Conservation (phyloP, 495 filamentous ascomycete species). For the Monascus purpureus region DNA sequence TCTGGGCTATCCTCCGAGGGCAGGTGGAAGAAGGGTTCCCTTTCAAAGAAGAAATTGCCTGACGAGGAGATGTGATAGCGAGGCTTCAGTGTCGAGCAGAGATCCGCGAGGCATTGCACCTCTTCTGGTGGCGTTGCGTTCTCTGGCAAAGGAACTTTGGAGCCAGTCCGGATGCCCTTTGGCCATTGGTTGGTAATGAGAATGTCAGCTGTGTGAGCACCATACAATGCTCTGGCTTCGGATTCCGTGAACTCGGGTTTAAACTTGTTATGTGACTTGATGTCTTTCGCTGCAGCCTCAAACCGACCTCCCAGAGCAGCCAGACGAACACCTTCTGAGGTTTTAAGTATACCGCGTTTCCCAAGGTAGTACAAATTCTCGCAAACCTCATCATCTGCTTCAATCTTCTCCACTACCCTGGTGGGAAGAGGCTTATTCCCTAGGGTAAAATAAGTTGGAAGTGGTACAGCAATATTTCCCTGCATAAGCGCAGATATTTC, state of each 20-base stretch:
- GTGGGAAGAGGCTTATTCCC: conserved; percentile 54
- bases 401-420: conserved; percentile 53
- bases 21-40: conserved; percentile 80
- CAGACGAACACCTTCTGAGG: conserved; percentile 76
- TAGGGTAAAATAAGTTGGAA: conserved; percentile 79
- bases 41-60: conserved; percentile 60
- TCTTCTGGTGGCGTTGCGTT: conserved; percentile 24
- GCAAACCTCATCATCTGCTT: conserved; percentile 69
- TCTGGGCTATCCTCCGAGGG: conserved; percentile 38
- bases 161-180: conserved; percentile 45
- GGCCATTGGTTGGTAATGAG: conserved; percentile 83
- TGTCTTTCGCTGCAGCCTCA: conserved; percentile 34
- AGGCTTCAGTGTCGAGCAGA: conserved; percentile 64
- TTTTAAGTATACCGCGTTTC: conserved; percentile 73
- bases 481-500: conserved; percentile 50
- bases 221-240: conserved; percentile 62
- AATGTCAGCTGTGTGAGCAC: conserved; percentile 67
- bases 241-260: conserved; percentile 54
- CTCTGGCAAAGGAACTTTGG: conserved; percentile 39
- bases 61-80: conserved; percentile 77
- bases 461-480: conserved; percentile 54
- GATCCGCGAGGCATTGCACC: conserved; percentile 50
- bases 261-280: conserved; percentile 44
- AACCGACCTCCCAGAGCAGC: conserved; percentile 63
- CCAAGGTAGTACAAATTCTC: conserved; percentile 78